Conservation (phyloP, 1,284 basidiomycete species). For the Kwoniella shivajii region DNA sequence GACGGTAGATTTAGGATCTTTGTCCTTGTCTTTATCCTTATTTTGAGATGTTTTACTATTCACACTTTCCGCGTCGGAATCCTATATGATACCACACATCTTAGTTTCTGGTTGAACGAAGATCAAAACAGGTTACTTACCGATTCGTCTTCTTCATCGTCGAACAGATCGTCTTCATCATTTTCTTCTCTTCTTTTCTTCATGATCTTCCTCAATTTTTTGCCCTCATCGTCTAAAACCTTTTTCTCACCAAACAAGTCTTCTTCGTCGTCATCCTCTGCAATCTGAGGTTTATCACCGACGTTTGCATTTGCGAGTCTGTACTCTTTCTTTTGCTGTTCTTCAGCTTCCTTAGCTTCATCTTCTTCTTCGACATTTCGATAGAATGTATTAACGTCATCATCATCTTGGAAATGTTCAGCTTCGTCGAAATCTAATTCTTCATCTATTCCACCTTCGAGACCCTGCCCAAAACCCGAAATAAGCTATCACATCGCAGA, state of each 20-base stretch:
- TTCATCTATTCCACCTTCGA: constrained; percentile 49
- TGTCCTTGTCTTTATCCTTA: constrained; percentile 29
- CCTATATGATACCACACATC: background rate
- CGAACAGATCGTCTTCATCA: constrained; percentile 26
- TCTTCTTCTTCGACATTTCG: constrained; percentile 47
- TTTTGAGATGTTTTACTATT: constrained; percentile 25
- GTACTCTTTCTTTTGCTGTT: constrained; percentile 46
- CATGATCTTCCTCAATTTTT: constrained; percentile 41
- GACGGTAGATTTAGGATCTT: constrained; percentile 3
- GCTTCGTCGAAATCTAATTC: constrained; percentile 50
- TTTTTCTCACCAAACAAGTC: constrained; percentile 38
- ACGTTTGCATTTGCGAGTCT: constrained; percentile 47
- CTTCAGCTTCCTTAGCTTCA: constrained; percentile 45
- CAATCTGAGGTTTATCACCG: constrained; percentile 47
- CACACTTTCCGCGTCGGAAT: constrained; percentile 26
- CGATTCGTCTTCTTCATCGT: constrained; percentile 27
- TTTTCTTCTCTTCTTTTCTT: constrained; percentile 34
- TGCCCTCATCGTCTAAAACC: constrained; percentile 40
- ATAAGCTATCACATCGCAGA: too few relatives aligned
- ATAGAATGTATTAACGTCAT: constrained; percentile 50
- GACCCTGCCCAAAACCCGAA: too few relatives aligned
- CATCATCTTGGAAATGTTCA: constrained; percentile 52
- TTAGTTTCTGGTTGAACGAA: background rate
- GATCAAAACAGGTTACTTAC: constrained; percentile 5
- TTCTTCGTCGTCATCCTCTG: constrained; percentile 30